Base-by-base conservation (phyloP, 2,329 filamentous ascomycete species). In the Thielaviopsis populi region DNA sequence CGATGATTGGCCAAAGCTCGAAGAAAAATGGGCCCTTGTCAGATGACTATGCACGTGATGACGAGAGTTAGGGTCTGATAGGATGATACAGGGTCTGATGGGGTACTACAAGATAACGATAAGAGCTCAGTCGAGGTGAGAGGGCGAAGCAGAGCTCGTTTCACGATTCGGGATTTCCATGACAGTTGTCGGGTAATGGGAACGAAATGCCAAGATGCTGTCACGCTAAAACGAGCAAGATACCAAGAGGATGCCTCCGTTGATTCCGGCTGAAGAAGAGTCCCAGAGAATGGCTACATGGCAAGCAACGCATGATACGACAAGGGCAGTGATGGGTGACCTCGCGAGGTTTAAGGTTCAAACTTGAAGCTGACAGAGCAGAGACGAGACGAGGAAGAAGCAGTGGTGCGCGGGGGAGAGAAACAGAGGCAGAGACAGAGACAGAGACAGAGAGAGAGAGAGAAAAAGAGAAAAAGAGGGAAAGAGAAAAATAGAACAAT, bases 1-100 rank as follows among this genome's bases (percentile, higher is more conserved):
- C 37, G 10, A n/a, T 63, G 24, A 66, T 66, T 66, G 64, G 64
- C 33, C 40, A 19, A 63, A 58, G 46, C 41, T 19, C 8, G 1
- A 2, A 10, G 22, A 56, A 50, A 54, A 61, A 10, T 59, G 64
- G 64, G 33, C 1, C 37, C 1, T 0, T 41, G n/a, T 62, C 48
- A 59, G 17, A 65, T 65, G 61, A 63, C 11, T 5, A 8, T 15
- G 24, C 61, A 65, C 61, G 64, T 63, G 56, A 10, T 13, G 8
- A 22, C 22, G 1, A 54, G 0, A 1, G 15, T 40, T 27, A 43
- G 56, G 61, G 53, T 40, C 33, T 37, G 33, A 37, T 50, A n/a
- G 46, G 46, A 19, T 50, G n/a, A n/a, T 37, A 37, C 5, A 33
- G 30, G n/a, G n/a, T n/a, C n/a, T 7, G 30, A 33, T 33, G 30